Evolutionary conservation across 2,329 filamentous ascomycete species (phyloP).

Genomic region (Aspergillus terreus): DNA sequence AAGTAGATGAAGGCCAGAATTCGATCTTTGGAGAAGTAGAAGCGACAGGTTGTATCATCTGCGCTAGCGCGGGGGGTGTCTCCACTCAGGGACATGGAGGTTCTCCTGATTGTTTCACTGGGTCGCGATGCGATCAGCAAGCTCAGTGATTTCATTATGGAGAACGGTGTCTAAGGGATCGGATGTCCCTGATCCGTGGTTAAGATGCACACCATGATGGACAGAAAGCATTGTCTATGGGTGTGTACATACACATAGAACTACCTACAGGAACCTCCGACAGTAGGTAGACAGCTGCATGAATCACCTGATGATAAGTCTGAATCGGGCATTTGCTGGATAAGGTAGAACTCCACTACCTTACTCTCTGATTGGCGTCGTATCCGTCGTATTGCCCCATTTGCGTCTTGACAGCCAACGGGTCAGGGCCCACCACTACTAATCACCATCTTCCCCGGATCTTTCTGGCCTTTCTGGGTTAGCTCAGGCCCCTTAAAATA

Average conservation of each 20-base stretch:
- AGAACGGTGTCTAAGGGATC: no score
- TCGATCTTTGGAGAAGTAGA: not conserved
- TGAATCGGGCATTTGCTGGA: not conserved
- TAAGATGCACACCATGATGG: no score
- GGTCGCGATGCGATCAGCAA: no score
- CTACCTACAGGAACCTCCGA: no score
- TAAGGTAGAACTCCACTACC: not conserved
- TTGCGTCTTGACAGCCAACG: not conserved
- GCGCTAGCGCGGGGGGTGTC: not conserved
- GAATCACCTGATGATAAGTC: not conserved
- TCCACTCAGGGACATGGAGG: not conserved
- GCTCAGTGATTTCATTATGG: no score
- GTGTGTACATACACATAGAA: no score
- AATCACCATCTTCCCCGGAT: not conserved
- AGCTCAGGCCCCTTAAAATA: no score
- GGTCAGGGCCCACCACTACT: not conserved
- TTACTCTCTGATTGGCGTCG: not conserved
- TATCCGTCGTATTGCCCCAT: not conserved
- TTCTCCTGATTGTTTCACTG: no score
- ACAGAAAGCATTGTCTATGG: no score
- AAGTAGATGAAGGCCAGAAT: no score
- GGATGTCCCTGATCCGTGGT: no score
- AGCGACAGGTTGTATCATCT: not conserved
- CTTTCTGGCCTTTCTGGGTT: not conserved
- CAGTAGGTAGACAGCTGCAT: no score